Evolutionary conservation across 2,329 filamentous ascomycete genomes (phyloP).

Genomic region (Aspergillus luchuensis): DNA sequence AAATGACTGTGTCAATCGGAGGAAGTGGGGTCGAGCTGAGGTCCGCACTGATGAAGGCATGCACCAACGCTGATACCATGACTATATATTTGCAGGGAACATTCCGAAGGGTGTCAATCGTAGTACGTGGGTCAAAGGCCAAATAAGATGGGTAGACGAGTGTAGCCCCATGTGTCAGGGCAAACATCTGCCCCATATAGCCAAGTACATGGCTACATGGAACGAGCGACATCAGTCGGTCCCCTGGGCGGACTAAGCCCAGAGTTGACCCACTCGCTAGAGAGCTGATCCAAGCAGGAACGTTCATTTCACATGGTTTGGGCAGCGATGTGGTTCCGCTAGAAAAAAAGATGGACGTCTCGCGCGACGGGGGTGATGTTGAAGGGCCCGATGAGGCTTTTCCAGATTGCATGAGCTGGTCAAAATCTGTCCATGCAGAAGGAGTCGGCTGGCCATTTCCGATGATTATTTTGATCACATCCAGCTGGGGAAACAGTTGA

Average conservation of each 20-base stretch:
- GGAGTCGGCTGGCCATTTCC: neutral
- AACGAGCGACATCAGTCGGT: neutral
- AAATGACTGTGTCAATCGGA: neutral
- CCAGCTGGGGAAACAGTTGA: neutral
- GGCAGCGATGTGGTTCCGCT: neutral
- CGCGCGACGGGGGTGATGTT: neutral
- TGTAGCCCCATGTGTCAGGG: neutral
- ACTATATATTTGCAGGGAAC: neutral
- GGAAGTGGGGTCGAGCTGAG: neutral
- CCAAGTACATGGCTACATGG: neutral
- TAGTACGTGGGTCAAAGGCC: neutral
- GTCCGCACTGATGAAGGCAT: neutral
- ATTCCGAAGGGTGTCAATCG: neutral
- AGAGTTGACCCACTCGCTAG: neutral
- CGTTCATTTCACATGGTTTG: neutral
- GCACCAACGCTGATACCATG: constrained; percentile 3
- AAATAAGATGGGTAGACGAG: neutral
- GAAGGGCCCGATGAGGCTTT: neutral
- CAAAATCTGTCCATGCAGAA: neutral
- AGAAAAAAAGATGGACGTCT: neutral
- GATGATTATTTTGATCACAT: neutral
- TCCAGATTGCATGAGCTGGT: neutral
- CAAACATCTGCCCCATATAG: neutral
- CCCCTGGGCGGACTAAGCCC: neutral
- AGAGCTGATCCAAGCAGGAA: neutral